A percentile compares a stretch with the other conserved stretches of the same genome.
Conservation (phyloP, 176 grass and related monocot species). For the Oropetium thomaeum region DNA sequence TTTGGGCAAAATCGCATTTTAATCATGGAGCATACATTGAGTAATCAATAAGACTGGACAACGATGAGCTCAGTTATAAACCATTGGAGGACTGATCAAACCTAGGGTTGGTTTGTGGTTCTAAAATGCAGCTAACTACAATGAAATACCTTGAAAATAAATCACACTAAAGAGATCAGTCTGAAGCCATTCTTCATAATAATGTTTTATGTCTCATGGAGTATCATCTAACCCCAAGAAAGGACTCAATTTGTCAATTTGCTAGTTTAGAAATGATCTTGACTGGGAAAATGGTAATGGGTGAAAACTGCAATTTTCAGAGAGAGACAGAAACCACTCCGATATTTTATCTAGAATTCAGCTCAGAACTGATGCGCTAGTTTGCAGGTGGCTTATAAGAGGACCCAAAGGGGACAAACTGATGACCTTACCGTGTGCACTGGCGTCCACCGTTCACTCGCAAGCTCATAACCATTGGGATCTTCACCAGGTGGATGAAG, state of each 20-base stretch:
- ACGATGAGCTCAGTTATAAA: background rate
- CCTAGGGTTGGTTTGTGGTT: background rate
- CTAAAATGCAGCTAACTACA: background rate
- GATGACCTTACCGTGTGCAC: slow-evolving; percentile 71
- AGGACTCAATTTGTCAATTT: background rate
- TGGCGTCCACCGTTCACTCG: slow-evolving; percentile 87
- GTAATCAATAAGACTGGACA: background rate
- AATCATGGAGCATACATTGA: background rate
- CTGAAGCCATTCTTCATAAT: background rate
- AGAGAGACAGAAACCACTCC: background rate
- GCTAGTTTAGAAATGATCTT: background rate
- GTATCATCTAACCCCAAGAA: background rate
- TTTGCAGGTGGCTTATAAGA: background rate
- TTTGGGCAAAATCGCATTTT: background rate
- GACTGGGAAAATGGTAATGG: background rate
- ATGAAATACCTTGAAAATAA: background rate
- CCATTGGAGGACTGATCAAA: background rate
- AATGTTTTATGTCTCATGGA: background rate
- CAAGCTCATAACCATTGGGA: slow-evolving; percentile 93
- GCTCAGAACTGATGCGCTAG: background rate
- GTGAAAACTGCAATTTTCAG: background rate
- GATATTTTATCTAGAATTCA: background rate
- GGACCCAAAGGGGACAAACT: background rate
- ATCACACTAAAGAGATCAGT: background rate
- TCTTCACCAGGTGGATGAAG: slow-evolving; percentile 95